Percentiles rank a stretch among this genome's conserved stretches.
Conservation (phyloP, 2,329 filamentous ascomycete genomes). For the Colletotrichum falcatum region DNA sequence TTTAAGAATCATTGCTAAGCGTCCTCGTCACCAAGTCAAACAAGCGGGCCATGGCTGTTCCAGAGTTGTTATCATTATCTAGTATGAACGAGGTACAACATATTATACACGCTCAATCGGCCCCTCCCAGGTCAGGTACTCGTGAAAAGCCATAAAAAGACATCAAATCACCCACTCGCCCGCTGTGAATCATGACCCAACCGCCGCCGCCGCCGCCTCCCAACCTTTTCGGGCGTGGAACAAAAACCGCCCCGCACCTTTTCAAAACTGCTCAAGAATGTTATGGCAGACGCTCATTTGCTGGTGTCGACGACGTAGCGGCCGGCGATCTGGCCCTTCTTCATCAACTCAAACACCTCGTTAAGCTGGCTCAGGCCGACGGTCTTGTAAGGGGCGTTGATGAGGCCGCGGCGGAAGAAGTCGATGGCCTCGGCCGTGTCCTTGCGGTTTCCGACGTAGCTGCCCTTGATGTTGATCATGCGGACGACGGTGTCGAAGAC, state of each 20-base stretch:
- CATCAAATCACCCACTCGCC: constrained; percentile 12
- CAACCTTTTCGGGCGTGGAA: constrained; percentile 18
- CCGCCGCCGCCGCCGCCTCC: constrained; percentile 22
- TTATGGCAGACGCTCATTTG: constrained; percentile 56
- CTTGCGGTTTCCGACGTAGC: constrained; percentile 92
- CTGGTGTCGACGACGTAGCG: constrained; percentile 83
- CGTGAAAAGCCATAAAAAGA: constrained; percentile 5
- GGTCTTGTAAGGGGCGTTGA: constrained; percentile 89
- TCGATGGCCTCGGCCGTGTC: constrained; percentile 91
- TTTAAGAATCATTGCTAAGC: not conserved
- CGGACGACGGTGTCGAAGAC: constrained; percentile 90
- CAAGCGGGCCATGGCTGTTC: not conserved
- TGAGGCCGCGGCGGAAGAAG: constrained; percentile 85
- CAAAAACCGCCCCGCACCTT: not conserved
- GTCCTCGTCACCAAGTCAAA: not conserved
- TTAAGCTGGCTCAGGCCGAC: constrained; percentile 84
- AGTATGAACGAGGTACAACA: constrained; percentile 9
- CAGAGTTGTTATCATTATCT: constrained; percentile 24
- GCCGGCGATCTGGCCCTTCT: constrained; percentile 78
- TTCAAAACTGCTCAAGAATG: not conserved
- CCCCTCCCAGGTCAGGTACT: constrained; percentile 31
- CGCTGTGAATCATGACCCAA: constrained; percentile 8
- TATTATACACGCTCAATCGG: constrained; percentile 40
- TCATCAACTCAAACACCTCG: constrained; percentile 82
- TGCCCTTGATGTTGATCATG: constrained; percentile 94